These are phyloP conservation scores for Beta lomatogona DNA, from an alignment of 179 eudicot species.

Conservation along the genomic window DNA sequence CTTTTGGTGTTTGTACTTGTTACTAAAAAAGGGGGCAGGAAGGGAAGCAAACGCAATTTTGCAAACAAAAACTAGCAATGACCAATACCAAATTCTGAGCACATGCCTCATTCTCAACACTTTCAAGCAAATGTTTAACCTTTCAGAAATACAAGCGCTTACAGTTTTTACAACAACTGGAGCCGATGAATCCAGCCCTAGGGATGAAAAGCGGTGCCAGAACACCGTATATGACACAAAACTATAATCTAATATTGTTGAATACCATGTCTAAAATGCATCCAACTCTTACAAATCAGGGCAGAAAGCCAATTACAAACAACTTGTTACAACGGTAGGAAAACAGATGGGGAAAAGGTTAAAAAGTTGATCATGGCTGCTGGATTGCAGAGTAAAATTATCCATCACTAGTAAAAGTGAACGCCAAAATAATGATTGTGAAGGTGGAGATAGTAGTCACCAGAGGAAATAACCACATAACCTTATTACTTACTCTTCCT, in stretches of 20 bases:
- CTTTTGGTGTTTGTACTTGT: too few relatives aligned
- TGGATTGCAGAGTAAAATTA: slow-evolving; percentile 32
- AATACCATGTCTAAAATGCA: background rate
- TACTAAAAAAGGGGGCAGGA: background rate
- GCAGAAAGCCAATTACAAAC: background rate
- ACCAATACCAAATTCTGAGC: background rate
- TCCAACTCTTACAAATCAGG: slow-evolving; percentile 4
- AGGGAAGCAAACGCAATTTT: background rate
- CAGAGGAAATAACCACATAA: slow-evolving; percentile 70
- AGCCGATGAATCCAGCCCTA: background rate
- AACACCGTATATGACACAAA: background rate
- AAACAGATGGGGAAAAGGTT: background rate
- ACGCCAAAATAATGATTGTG: slow-evolving; percentile 70
- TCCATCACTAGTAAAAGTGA: slow-evolving; percentile 69
- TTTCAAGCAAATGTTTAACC: background rate
- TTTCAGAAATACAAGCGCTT: background rate
- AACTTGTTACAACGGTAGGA: slow-evolving; percentile 1
- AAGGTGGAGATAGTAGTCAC: slow-evolving; percentile 64
- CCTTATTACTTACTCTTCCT: slow-evolving; percentile 33
- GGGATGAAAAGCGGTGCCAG: background rate
- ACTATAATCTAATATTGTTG: background rate
- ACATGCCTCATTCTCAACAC: slow-evolving; percentile 1
- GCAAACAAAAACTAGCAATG: background rate
- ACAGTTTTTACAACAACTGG: slow-evolving; percentile 21
- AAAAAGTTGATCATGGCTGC: background rate